These are phyloP conservation scores for Apophysomyces variabilis DNA, from an alignment of 371 early-diverging fungal genomes.

Conservation along the genomic window DNA sequence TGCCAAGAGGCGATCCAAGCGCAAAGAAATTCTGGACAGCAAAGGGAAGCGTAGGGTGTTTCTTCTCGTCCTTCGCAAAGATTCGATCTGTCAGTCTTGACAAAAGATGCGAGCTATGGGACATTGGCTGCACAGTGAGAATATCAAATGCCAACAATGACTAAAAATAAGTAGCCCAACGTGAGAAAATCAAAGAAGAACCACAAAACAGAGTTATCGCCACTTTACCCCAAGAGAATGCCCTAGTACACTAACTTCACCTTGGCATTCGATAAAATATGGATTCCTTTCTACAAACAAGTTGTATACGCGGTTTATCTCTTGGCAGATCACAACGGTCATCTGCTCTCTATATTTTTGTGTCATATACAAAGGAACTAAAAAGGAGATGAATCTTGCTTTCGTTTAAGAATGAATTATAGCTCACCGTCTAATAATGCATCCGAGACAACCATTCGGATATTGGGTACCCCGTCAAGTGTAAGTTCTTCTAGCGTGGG, in stretches of 20 bases:
- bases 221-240: conserved; percentile 75
- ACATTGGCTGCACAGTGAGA: conserved; percentile 63
- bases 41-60: conserved; percentile 30
- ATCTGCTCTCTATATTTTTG: conserved; percentile 81
- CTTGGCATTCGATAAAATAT: conserved; percentile 65
- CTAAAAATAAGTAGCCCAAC: conserved; percentile 2
- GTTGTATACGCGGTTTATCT: conserved; percentile 74
- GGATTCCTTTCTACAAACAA: conserved; percentile 74
- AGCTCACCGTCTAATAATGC: conserved; percentile 77
- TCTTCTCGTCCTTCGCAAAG: conserved; percentile 20
- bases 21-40: conserved; percentile 67
- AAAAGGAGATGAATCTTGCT: background rate
- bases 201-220: background rate
- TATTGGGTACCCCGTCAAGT: conserved; percentile 80
- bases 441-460: conserved; percentile 81
- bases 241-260: conserved; percentile 78
- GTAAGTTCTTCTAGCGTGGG: conserved; percentile 79
- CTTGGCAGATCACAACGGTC: conserved; percentile 72
- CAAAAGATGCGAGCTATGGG: background rate
- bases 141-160: conserved; percentile 81
- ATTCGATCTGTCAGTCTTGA: background rate
- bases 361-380: conserved; percentile 85
- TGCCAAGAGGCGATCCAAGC: conserved; percentile 79
- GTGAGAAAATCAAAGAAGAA: background rate
- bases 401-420: background rate